phyloP scores from a whole-genome alignment of 2,329 filamentous ascomycete species.

The Penicillium sp. region DNA sequence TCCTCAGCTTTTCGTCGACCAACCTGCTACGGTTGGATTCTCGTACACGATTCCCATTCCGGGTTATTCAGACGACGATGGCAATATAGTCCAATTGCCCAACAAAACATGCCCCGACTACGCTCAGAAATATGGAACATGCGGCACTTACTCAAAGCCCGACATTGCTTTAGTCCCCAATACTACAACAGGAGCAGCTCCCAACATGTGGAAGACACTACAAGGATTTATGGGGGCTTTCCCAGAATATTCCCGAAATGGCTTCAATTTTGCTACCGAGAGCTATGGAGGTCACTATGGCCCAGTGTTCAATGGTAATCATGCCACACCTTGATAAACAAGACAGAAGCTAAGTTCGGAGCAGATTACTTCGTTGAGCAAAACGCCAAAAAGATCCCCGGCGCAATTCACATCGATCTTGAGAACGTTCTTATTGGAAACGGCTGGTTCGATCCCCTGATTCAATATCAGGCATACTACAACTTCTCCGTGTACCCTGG shows the following conservation, averaged over 20 bases:
- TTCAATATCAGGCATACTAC: constrained; percentile 39
- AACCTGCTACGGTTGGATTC: constrained; percentile 19
- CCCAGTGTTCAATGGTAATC: constrained; percentile 47
- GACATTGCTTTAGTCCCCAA: constrained; percentile 51
- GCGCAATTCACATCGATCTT: constrained; percentile 21
- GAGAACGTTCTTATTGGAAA: constrained; percentile 37
- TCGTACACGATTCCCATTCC: constrained; percentile 19
- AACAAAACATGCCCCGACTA: constrained; percentile 14
- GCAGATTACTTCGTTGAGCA: constrained; percentile 15
- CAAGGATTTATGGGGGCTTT: constrained; percentile 61
- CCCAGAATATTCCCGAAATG: constrained; percentile 47
- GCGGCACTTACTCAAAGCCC: constrained; percentile 54
- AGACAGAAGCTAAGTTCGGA: background rate
- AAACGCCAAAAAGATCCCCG: constrained; percentile 13
- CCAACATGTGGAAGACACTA: constrained; percentile 57
- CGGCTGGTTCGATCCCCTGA: constrained; percentile 37
- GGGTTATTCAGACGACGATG: constrained; percentile 7
- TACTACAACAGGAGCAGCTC: constrained; percentile 50
- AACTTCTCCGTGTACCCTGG: constrained; percentile 36
- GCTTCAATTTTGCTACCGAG: constrained; percentile 54
- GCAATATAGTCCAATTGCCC: constrained; percentile 12
- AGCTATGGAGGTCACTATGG: constrained; percentile 57
- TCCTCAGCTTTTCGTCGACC: constrained; percentile 19
- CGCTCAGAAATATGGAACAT: constrained; percentile 27
- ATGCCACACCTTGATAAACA: background rate